Percentiles rank a stretch among this genome's conserved stretches.
Conservation (phyloP, 352 stramenopile species). For the Globisporangium sylvaticum region DNA sequence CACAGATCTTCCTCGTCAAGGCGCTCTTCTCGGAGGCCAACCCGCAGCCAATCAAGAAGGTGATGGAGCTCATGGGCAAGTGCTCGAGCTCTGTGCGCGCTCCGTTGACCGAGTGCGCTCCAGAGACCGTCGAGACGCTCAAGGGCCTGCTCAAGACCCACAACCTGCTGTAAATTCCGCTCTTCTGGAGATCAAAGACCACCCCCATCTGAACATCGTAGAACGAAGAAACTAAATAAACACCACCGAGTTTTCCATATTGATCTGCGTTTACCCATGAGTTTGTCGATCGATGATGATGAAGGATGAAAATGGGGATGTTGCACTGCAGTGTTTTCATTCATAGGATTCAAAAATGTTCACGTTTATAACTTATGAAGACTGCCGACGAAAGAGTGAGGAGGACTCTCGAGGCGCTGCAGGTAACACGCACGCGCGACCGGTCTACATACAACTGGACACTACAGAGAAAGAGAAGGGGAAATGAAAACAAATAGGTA, state of each 20-base stretch:
- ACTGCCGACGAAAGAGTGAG: neutral
- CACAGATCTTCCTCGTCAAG: slow-evolving; percentile 88
- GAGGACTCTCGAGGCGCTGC: neutral
- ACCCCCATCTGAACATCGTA: slow-evolving; percentile 6
- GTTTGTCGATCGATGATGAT: too few relatives aligned
- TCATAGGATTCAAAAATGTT: slow-evolving; percentile 12
- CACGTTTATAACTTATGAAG: slow-evolving; percentile 19
- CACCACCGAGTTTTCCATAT: slow-evolving; percentile 13
- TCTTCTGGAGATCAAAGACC: neutral
- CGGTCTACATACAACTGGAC: slow-evolving; percentile 8
- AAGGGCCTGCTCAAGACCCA: slow-evolving; percentile 63
- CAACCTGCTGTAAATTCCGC: slow-evolving; percentile 58
- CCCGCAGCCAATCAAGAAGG: slow-evolving; percentile 90
- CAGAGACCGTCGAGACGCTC: slow-evolving; percentile 62
- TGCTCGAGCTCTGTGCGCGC: slow-evolving; percentile 69
- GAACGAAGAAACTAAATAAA: slow-evolving; percentile 6
- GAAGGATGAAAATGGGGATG: neutral
- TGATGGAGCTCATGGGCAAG: slow-evolving; percentile 86
- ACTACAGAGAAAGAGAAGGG: neutral
- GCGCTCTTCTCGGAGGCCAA: slow-evolving; percentile 90
- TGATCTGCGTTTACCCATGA: neutral
- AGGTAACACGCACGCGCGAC: slow-evolving; percentile 1
- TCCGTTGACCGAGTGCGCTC: slow-evolving; percentile 69
- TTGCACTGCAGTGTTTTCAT: neutral
- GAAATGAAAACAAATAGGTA: slow-evolving; percentile 1